Base-by-base conservation (phyloP, 306 rosid genomes). In the Astragalus glycyphyllos region DNA sequence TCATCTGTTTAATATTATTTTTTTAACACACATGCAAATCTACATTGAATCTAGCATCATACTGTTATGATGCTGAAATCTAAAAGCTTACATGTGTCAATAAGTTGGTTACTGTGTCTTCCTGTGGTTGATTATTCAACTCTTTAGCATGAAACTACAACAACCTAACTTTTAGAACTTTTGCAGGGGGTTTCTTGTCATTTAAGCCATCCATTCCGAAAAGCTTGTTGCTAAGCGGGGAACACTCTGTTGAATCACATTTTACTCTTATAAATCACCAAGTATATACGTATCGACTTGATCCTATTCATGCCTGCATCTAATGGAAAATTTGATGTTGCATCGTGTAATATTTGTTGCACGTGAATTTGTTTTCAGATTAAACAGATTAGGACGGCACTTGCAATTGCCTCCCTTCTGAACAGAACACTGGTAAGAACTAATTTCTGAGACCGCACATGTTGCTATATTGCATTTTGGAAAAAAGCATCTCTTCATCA, bases 331-430 rank as follows among this genome's bases (percentile, higher is more conserved):
- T 62, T 35, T 45, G 23, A 14, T 74, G 6, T 71, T 58, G 35
- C 51, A 56, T 75, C 69, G 58, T 75, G 26, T 82, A 66, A 68
- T 17, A 57, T 73, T 56, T 42, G 31, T 50, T 47, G 35, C 35
- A n/a, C 69, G 31, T 77, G 65, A 11, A 31, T 71, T 48, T 68
- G 79, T 61, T 81, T 65, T 70, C 92, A 94, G 99, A 82, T 86
- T 17, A 91, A 89, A 79, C 97, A 91, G 75, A 91, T 94, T 64
- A 86, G 97, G 81, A 87, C 84, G 4, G 97, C 99, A 49, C 96
- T 91, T 70, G 95, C 97, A 8, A 83, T 94, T 83, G 95, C 99
- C 79, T 87, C 91, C 56, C 80, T 94, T 72, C 80, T 94, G 85
- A 87, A 86, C 60, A 93, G 97, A 48, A 89, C 96, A 7, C 85